A percentile compares a stretch with the other conserved stretches of the same genome.
phyloP scores from a whole-genome alignment of 495 filamentous ascomycete genomes.

The Filosporella fistucella region DNA sequence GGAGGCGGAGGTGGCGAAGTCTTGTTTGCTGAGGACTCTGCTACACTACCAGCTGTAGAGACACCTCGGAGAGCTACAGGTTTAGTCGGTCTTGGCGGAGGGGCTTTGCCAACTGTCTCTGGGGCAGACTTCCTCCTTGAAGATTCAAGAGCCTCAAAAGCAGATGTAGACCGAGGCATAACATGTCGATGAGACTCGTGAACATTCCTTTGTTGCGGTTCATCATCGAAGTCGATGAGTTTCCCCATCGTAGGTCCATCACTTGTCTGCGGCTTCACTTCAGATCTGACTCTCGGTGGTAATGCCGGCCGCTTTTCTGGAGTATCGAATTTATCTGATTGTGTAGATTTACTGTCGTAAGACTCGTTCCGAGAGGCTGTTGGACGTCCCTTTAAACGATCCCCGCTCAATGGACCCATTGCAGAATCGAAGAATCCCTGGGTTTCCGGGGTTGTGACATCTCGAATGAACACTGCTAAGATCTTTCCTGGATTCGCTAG shows the following conservation, averaged over 20 bases:
- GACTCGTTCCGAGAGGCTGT: slow-evolving; percentile 8
- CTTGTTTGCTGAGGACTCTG: slow-evolving; percentile 8
- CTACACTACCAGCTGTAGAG: slow-evolving; percentile 16
- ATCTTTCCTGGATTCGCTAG: slow-evolving; percentile 77
- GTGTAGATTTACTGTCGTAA: slow-evolving; percentile 14
- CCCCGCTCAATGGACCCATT: slow-evolving; percentile 34
- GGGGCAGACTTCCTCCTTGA: slow-evolving; percentile 16
- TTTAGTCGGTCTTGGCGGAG: slow-evolving; percentile 62
- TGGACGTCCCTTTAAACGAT: slow-evolving; percentile 10
- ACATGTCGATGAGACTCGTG: slow-evolving; percentile 34
- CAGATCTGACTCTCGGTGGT: slow-evolving; percentile 20
- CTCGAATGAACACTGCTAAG: slow-evolving; percentile 81
- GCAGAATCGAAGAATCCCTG: slow-evolving; percentile 75
- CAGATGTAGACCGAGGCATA: slow-evolving; percentile 29
- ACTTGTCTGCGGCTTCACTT: slow-evolving; percentile 15
- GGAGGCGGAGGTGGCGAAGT: slow-evolving; percentile 14
- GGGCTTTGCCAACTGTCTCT: slow-evolving; percentile 29
- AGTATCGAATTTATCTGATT: slow-evolving; percentile 25
- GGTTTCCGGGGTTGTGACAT: slow-evolving; percentile 74
- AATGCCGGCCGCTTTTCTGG: slow-evolving; percentile 20
- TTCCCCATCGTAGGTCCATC: slow-evolving; percentile 22
- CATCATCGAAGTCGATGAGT: slow-evolving; percentile 28
- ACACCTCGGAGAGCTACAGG: slow-evolving; percentile 56
- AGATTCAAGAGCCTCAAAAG: slow-evolving; percentile 19
- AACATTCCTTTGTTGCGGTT: slow-evolving; percentile 21